phyloP scores from a whole-genome alignment of 1,284 basidiomycete species.

The Fistulinella cinereoalba region DNA sequence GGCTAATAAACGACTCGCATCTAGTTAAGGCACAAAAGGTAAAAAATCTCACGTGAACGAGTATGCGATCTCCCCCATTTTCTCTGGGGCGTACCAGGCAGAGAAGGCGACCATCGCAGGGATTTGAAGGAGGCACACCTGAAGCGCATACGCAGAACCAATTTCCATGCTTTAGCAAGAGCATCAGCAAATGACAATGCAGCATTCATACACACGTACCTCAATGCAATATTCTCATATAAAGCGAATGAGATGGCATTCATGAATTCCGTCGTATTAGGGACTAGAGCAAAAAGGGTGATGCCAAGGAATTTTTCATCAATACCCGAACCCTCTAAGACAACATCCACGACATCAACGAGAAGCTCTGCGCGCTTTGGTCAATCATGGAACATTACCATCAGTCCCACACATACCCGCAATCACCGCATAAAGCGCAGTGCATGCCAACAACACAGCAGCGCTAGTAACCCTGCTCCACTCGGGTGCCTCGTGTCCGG shows the following conservation, averaged over 20 bases:
- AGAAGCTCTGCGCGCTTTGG: slow-evolving; percentile 67
- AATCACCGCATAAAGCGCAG: slow-evolving; percentile 92
- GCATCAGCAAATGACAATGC: slow-evolving; percentile 1
- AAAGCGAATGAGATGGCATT: slow-evolving; percentile 99
- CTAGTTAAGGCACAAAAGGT: slow-evolving; percentile 1
- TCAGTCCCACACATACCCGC: slow-evolving; percentile 62
- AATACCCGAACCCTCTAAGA: slow-evolving; percentile 89
- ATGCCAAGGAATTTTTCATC: slow-evolving; percentile 98
- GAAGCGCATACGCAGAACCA: slow-evolving; percentile 96
- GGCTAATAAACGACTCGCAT: slow-evolving; percentile 43
- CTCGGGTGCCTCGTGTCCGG: slow-evolving; percentile 93
- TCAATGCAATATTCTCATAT: slow-evolving; percentile 95
- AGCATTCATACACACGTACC: slow-evolving; percentile 47
- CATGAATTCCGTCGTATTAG: slow-evolving; percentile 99
- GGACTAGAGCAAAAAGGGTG: slow-evolving; percentile 95
- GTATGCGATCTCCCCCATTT: slow-evolving; percentile 78
- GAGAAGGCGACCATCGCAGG: slow-evolving; percentile 99
- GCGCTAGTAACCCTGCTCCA: slow-evolving; percentile 89
- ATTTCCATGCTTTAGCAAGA: slow-evolving; percentile 88
- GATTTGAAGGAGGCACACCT: slow-evolving; percentile 97
- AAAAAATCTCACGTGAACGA: slow-evolving; percentile 77
- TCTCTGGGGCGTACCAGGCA: slow-evolving; percentile 84
- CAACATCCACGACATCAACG: slow-evolving; percentile 94
- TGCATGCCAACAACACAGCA: slow-evolving; percentile 86
- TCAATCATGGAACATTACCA: not conserved